Conservation (phyloP, 2,329 filamentous ascomycete species). For the Xylariaceae sp. region DNA sequence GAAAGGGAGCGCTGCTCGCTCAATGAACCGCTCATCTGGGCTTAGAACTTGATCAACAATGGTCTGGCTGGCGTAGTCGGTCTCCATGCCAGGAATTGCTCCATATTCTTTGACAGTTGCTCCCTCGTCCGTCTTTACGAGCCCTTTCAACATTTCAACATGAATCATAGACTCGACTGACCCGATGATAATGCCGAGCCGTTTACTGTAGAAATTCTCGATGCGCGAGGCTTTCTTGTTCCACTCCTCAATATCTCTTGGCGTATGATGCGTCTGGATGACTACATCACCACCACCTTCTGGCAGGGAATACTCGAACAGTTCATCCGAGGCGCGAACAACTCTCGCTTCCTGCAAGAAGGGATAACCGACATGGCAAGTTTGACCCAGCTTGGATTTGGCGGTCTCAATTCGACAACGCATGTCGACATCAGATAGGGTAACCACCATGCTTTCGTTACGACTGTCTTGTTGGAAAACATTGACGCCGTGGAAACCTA, state of each 20-base stretch:
- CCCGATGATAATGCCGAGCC: slow-evolving; percentile 82
- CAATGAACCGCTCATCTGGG: slow-evolving; percentile 88
- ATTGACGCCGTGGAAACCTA: slow-evolving; percentile 85
- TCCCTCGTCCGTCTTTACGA: slow-evolving; percentile 85
- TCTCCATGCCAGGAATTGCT: slow-evolving; percentile 77
- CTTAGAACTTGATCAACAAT: slow-evolving; percentile 87
- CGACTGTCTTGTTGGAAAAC: slow-evolving; percentile 95
- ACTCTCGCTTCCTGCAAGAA: slow-evolving; percentile 94
- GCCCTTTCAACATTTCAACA: slow-evolving; percentile 88
- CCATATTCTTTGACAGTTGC: slow-evolving; percentile 91
- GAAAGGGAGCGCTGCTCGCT: slow-evolving; percentile 80
- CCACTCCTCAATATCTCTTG: slow-evolving; percentile 76
- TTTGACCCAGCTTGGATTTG: slow-evolving; percentile 75
- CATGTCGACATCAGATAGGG: slow-evolving; percentile 68
- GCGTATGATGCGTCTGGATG: slow-evolving; percentile 65
- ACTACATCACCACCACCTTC: slow-evolving; percentile 59
- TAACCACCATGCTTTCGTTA: slow-evolving; percentile 94
- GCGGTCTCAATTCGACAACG: slow-evolving; percentile 69
- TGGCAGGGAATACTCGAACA: slow-evolving; percentile 80
- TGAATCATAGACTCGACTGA: slow-evolving; percentile 84
- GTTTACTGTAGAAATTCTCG: slow-evolving; percentile 84
- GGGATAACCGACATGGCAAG: slow-evolving; percentile 88
- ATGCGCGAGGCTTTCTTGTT: slow-evolving; percentile 78
- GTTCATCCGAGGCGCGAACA: slow-evolving; percentile 81
- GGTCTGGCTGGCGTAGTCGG: slow-evolving; percentile 85